A percentile compares a stretch with the other conserved stretches of the same genome.
These are phyloP conservation scores for Stellera chamaejasme DNA, from an alignment of 345 rosid genomes.

Conservation along the genomic window DNA sequence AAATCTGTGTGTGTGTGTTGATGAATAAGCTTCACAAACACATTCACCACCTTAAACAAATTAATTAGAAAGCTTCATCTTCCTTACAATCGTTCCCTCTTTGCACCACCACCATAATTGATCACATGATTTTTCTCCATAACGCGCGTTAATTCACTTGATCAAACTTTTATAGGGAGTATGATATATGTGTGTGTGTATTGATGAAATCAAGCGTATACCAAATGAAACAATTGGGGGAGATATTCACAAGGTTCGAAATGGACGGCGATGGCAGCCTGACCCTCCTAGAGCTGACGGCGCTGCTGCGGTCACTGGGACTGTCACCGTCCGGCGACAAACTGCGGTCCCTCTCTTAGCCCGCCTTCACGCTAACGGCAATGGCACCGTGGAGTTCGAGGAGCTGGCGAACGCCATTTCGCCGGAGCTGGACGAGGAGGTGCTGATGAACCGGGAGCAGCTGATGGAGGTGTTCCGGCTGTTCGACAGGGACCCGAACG, in stretches of 20 bases:
- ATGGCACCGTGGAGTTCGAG: conserved; percentile 73
- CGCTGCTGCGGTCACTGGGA: conserved; percentile 69
- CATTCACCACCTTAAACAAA: too few species aligned
- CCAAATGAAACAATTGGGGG: conserved; percentile 11
- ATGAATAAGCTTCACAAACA: too few species aligned
- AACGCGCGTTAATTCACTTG: too few species aligned
- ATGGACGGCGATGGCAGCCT: conserved; percentile 77
- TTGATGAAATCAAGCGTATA: too few species aligned
- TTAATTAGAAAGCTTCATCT: too few species aligned
- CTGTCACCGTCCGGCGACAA: conserved; percentile 65
- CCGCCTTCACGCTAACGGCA: conserved; percentile 65
- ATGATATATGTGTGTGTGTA: too few species aligned
- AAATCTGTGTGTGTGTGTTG: too few species aligned
- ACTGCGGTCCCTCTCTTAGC: conserved; percentile 51
- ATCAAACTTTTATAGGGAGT: too few species aligned
- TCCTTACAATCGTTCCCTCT: too few species aligned
- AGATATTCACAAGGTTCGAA: conserved; percentile 76
- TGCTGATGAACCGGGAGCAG: conserved; percentile 70
- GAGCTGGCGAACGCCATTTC: conserved; percentile 73
- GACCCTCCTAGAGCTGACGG: conserved; percentile 73
- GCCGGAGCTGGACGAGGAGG: conserved; percentile 49
- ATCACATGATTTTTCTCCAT: too few species aligned
- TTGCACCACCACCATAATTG: too few species aligned
- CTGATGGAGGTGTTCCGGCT: conserved; percentile 50
- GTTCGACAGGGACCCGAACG: conserved; percentile 70